Evolutionary conservation across 2,329 filamentous ascomycete species (phyloP), one percentile per base, ranked within the genome.

Genomic region (Periconia sp.): DNA sequence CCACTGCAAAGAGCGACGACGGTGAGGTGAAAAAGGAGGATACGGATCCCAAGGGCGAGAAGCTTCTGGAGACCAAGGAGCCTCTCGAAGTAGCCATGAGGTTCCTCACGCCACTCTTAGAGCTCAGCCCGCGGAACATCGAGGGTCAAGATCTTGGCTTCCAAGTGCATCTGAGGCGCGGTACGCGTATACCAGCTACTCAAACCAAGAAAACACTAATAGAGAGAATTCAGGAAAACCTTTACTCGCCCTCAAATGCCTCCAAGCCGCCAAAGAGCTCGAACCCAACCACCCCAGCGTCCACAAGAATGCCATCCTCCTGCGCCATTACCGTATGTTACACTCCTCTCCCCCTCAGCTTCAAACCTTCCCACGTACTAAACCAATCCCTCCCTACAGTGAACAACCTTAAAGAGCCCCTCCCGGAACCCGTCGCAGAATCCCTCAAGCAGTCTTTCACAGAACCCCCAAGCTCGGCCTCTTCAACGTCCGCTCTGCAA

Each of bases 71-170:
- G 55, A 96, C 93, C 3, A 83, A 86, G 53, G 88, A 94, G 52
- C 93, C 94, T 9, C 77, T 99, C 43, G 87, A 86, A 45, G 92
- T 94, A 66, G 91, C 91, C 2, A 89, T 91, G 80, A 96, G 93
- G 73, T 96, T 94, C 71, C 74, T 99, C 52, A 80, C 76, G 15
- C 92, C 90, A 2, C 79, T 99, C 63, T 81, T 99, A 55, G 88
- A 96, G 72, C 88, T 87, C 67, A 92, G 87, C 66, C 88, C 92
- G 1, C 85, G 89, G 77, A 90, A 86, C 69, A 84, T 96, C 45
- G 86, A 94, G 57, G 90, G 85, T 19, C 94, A 99, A 75, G 82
- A 87, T 60, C 85, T 88, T 49, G 94, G 92, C 6, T 97, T 97
- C 65, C 92, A 97, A 76, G 88, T 99, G 17, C 92, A 91, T 70